phyloP scores from a whole-genome alignment of 371 early-diverging fungal species.

The Mortierella sp. region DNA sequence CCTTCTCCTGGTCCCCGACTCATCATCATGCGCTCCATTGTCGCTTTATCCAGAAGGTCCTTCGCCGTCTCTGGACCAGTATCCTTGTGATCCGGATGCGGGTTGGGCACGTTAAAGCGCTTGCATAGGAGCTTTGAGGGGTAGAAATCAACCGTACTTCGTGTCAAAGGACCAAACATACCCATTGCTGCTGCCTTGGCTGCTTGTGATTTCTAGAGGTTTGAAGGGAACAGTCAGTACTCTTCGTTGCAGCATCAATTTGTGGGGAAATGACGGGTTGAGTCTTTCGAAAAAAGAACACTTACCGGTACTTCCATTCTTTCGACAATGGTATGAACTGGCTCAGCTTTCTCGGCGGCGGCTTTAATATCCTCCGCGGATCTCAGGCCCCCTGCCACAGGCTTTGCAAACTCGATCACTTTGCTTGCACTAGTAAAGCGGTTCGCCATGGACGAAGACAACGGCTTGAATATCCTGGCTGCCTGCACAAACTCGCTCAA shows the following conservation, averaged over 20 bases:
- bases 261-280: too few species aligned
- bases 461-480: slow-evolving; percentile 83
- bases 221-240: not conserved
- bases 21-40: slow-evolving; percentile 70
- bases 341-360: slow-evolving; percentile 40
- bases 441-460: slow-evolving; percentile 81
- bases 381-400: slow-evolving; percentile 67
- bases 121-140: slow-evolving; percentile 83
- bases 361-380: slow-evolving; percentile 61
- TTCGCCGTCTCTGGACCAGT: slow-evolving; percentile 55
- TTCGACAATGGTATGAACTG: slow-evolving; percentile 8
- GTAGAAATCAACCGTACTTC: slow-evolving; percentile 69
- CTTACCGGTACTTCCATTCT: slow-evolving; percentile 30
- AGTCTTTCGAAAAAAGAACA: not conserved
- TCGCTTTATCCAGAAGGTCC: slow-evolving; percentile 57
- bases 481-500: slow-evolving; percentile 85
- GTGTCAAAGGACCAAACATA: slow-evolving; percentile 83
- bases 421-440: slow-evolving; percentile 76
- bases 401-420: slow-evolving; percentile 40
- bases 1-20: slow-evolving; percentile 54
- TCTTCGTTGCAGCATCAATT: too few species aligned
- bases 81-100: slow-evolving; percentile 70
- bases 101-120: slow-evolving; percentile 84
- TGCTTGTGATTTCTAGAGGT: slow-evolving; percentile 61
- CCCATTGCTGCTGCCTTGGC: slow-evolving; percentile 76